These are phyloP conservation scores for Trifolium repens DNA, from an alignment of 306 rosid species.

Conservation along the genomic window DNA sequence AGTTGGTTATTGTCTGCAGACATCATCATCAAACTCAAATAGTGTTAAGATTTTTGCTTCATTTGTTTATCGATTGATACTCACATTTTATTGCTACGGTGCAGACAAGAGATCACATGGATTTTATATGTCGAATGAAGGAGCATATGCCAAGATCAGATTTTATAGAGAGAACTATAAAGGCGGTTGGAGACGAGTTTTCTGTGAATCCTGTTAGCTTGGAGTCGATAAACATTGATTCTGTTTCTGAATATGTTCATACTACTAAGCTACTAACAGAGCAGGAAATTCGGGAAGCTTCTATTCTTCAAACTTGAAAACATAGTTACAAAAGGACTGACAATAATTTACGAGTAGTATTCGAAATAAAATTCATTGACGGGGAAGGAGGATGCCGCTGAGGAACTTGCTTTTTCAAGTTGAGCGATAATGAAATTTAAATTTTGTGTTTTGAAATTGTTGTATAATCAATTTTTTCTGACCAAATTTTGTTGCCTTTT, in stretches of 20 bases:
- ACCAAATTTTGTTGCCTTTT: slow-evolving; percentile 1
- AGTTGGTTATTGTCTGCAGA: not conserved
- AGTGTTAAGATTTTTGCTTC: slow-evolving; percentile 14
- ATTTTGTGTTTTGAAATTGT: not conserved
- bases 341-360: not conserved
- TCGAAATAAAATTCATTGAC: slow-evolving; percentile 5
- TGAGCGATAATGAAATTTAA: slow-evolving; percentile 22
- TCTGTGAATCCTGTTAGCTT: slow-evolving; percentile 41
- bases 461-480: slow-evolving; percentile 13
- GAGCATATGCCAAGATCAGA: slow-evolving; percentile 69
- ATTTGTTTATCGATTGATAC: slow-evolving; percentile 17
- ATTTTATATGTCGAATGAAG: slow-evolving; percentile 81
- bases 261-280: slow-evolving; percentile 61
- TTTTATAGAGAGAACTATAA: slow-evolving; percentile 64
- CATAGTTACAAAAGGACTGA: slow-evolving; percentile 18
- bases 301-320: slow-evolving; percentile 38
- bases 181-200: slow-evolving; percentile 58
- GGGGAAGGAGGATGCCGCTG: slow-evolving; percentile 1
- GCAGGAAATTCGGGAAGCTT: slow-evolving; percentile 63
- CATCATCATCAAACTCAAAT: not conserved
- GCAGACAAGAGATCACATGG: slow-evolving; percentile 75
- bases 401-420: slow-evolving; percentile 10
- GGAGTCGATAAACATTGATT: slow-evolving; percentile 44
- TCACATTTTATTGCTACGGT: slow-evolving; percentile 31
- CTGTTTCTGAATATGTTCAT: slow-evolving; percentile 57